Conservation (phyloP, 202 grass and related monocot genomes). For the Brachypodium distachyon region DNA sequence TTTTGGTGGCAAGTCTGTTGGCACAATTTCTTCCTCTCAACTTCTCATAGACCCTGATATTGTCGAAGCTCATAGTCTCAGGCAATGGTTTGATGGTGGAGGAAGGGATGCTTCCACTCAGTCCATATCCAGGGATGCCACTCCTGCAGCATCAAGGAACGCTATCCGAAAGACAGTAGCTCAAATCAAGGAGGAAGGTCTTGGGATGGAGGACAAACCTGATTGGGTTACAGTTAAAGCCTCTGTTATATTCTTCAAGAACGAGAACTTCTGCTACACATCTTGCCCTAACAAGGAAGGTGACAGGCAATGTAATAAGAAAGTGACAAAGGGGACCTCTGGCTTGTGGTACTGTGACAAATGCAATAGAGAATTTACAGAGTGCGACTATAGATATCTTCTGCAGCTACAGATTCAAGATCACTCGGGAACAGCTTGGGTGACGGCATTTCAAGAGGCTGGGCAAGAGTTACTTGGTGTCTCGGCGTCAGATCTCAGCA, state of each 20-base stretch:
- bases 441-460: slow-evolving; percentile 81
- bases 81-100: slow-evolving; percentile 72
- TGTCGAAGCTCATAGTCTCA: slow-evolving; percentile 61
- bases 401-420: slow-evolving; percentile 88
- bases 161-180: slow-evolving; percentile 58
- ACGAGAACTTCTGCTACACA: slow-evolving; percentile 73
- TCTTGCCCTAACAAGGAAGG: slow-evolving; percentile 71
- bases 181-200: slow-evolving; percentile 82
- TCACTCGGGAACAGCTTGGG: slow-evolving; percentile 69
- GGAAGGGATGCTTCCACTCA: slow-evolving; percentile 67
- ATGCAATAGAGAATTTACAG: slow-evolving; percentile 74
- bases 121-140: slow-evolving; percentile 81
- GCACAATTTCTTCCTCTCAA: slow-evolving; percentile 82
- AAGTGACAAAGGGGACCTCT: slow-evolving; percentile 49
- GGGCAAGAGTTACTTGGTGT: slow-evolving; percentile 73
- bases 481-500: slow-evolving; percentile 58
- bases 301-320: slow-evolving; percentile 73
- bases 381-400: slow-evolving; percentile 93
- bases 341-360: slow-evolving; percentile 73
- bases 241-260: slow-evolving; percentile 71
- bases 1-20: slow-evolving; percentile 85
- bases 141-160: slow-evolving; percentile 52
- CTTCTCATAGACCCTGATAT: slow-evolving; percentile 74
- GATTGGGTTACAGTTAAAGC: slow-evolving; percentile 83
- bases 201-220: slow-evolving; percentile 77